Conservation (phyloP, 306 rosid genomes). For the Phaseolus lunatus region DNA sequence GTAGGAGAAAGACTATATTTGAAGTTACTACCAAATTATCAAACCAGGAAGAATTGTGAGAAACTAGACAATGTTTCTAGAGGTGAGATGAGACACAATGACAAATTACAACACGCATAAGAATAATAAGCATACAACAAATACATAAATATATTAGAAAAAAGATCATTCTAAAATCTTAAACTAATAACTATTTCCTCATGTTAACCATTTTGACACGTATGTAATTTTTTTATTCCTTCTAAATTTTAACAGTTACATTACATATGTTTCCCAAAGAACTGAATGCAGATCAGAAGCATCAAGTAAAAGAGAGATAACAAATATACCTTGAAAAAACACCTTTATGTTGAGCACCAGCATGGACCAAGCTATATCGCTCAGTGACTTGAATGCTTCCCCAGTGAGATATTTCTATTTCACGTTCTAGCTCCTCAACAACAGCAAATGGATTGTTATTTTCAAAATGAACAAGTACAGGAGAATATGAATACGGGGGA, state of each 20-base stretch:
- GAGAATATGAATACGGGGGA: constrained; percentile 78
- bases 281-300: constrained; percentile 27
- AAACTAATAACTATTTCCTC: constrained; percentile 19
- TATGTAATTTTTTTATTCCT: neutral
- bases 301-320: constrained; percentile 2
- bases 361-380: constrained; percentile 76
- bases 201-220: constrained; percentile 27
- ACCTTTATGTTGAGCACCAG: constrained; percentile 96
- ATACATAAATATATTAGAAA: constrained; percentile 9
- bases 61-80: neutral
- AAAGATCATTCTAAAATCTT: constrained; percentile 9
- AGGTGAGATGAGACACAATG: neutral
- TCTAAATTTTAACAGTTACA: neutral
- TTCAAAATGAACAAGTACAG: constrained; percentile 90
- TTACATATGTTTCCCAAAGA: constrained; percentile 5
- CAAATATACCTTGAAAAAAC: constrained; percentile 83
- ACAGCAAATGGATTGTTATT: constrained; percentile 88
- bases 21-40: constrained; percentile 13
- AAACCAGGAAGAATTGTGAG: constrained; percentile 27
- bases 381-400: constrained; percentile 89
- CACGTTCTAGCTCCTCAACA: constrained; percentile 97
- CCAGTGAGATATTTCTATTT: constrained; percentile 99
- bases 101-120: constrained; percentile 5
- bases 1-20: neutral
- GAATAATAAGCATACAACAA: constrained; percentile 10